Base-by-base conservation (phyloP, 805 yeast genomes). In the Pichia gijzeniarum region DNA sequence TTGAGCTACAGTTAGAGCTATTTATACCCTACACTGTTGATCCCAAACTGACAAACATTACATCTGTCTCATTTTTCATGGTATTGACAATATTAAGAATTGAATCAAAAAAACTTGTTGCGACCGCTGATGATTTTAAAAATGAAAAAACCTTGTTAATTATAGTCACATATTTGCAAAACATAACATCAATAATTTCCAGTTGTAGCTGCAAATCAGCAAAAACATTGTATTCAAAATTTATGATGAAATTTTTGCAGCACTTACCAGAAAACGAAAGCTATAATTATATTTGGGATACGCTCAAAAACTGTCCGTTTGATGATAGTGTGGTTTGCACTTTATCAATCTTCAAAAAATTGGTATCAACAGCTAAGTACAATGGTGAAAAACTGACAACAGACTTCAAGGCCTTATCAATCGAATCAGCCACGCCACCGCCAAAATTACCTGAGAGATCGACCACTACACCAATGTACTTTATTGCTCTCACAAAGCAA, bases 281-380 rank as follows among this genome's bases (percentile, higher is more conserved):
- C 0, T 86, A 78, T 62, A 66, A 68, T 3, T 85, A 84, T 57
- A 65, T 87, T 14, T 57, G 70, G 20, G 88, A 86, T 56, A 72
- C 88, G 0, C 67, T 91, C 41, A 65, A 69, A 25, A 69, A 74
- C 42, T 84, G 91, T 56, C 56, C 62, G 2, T 77, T 72, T 56
- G 78, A 72, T 34, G 73, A 74, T 34, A 75, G 77, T 19, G 79
- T 79, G 53, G 70, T 82, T 20, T 79, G 79, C 3, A 64, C 79
- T 32, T 73, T 87, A 16, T 77, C 82, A 4, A 78, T 87, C 20
- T 71, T 88, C 56, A 87, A 83, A 59, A 87, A 82, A 53, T 68
- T 88, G 50, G 61, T 80, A 52, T 54, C 73, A 5, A 72, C 74
- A 50, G 55, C 56, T 16, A 54, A 35, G 43, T 55, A 50, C 18